Conservation (phyloP, 2,329 filamentous ascomycete genomes). For the Cordyceps cicadae region DNA sequence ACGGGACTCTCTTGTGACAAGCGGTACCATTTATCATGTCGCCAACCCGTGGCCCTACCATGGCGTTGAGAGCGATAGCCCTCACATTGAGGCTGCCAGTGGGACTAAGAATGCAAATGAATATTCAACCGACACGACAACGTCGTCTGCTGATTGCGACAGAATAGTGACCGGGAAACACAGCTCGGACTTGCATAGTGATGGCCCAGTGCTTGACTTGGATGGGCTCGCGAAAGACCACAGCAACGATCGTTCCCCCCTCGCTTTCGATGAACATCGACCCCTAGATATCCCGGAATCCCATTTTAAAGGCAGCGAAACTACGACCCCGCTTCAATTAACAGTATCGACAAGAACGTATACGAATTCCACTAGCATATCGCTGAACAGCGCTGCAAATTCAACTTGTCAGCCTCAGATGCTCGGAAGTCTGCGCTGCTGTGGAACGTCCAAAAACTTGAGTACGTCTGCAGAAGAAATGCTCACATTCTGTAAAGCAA, state of each 20-base stretch:
- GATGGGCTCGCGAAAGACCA: not conserved
- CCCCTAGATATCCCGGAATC: not conserved
- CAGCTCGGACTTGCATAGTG: too few relatives aligned
- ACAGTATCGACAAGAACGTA: not conserved
- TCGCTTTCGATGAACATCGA: not conserved
- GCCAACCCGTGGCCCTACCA: constrained; percentile 29
- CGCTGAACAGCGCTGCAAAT: not conserved
- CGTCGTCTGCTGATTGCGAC: not conserved
- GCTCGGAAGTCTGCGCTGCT: not conserved
- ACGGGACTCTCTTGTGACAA: not conserved
- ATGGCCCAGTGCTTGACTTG: not conserved
- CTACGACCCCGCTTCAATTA: not conserved
- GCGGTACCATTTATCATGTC: not conserved
- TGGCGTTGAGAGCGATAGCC: constrained; percentile 16
- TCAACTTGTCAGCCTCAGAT: not conserved
- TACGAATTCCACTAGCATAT: not conserved
- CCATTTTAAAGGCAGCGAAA: too few relatives aligned
- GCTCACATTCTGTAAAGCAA: not conserved
- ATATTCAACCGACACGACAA: not conserved
- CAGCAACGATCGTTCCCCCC: not conserved
- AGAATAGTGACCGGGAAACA: not conserved
- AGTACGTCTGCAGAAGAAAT: not conserved
- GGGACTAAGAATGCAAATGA: not conserved
- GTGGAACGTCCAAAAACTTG: not conserved
- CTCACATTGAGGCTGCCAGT: not conserved